phyloP scores from a whole-genome alignment of 1,284 basidiomycete species.

The Marasmius tenuissimus region DNA sequence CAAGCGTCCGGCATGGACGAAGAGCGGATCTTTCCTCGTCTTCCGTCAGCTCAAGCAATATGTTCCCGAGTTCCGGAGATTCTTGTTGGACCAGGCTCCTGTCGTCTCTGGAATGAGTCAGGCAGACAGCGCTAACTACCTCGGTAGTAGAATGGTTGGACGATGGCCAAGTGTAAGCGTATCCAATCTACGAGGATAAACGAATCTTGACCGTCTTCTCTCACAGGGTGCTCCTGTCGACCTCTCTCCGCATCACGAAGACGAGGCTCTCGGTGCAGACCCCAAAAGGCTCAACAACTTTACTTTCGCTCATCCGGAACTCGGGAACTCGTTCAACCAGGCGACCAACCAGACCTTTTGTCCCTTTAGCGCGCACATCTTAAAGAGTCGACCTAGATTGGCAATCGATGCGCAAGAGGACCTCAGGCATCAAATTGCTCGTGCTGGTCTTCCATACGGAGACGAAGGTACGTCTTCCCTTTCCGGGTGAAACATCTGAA shows the following conservation, averaged over 20 bases:
- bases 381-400: conserved; percentile 29
- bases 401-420: background rate
- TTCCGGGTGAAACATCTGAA: background rate
- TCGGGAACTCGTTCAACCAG: background rate
- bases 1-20: conserved; percentile 25
- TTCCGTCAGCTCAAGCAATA: conserved; percentile 30
- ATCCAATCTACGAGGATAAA: background rate
- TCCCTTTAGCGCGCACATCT: conserved; percentile 32
- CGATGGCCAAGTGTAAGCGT: conserved; percentile 30
- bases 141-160: conserved; percentile 30
- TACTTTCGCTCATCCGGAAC: conserved; percentile 23
- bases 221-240: conserved; percentile 33
- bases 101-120: conserved; percentile 15
- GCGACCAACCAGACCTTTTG: conserved; percentile 26
- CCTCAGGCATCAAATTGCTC: conserved; percentile 26
- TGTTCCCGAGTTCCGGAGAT: conserved; percentile 31
- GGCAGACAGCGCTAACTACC: conserved; percentile 22
- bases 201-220: background rate
- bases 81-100: conserved; percentile 23
- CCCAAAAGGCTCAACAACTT: conserved; percentile 38
- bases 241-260: conserved; percentile 29
- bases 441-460: conserved; percentile 39
- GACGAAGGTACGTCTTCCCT: conserved; percentile 24
- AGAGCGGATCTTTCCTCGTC: conserved; percentile 31
- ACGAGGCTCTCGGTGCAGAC: conserved; percentile 31